These are phyloP conservation scores for Phycomyces nitens DNA, from an alignment of 192 early-diverging fungal genomes.

Conservation along the genomic window DNA sequence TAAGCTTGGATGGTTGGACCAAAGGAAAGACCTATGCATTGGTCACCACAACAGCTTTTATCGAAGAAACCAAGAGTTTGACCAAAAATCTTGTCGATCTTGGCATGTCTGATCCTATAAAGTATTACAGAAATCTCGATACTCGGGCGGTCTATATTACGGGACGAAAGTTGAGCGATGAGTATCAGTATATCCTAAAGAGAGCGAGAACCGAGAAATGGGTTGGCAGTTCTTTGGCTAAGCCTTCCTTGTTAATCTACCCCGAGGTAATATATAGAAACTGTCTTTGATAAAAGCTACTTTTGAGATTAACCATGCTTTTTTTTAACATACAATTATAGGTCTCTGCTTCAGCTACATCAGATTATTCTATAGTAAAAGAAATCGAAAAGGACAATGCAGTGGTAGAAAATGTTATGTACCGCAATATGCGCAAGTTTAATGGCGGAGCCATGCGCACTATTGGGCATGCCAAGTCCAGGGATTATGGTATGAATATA, in stretches of 20 bases:
- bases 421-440: too few relatives aligned
- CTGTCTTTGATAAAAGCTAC: background rate
- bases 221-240: conserved; percentile 38
- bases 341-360: background rate
- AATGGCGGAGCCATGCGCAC: too few relatives aligned
- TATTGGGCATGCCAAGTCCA: too few relatives aligned
- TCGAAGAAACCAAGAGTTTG: background rate
- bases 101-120: background rate
- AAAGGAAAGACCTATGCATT: conserved; percentile 1
- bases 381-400: background rate
- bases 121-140: background rate
- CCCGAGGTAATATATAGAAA: conserved; percentile 33
- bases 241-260: conserved; percentile 41
- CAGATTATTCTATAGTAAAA: background rate
- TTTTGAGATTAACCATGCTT: too few relatives aligned
- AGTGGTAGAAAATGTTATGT: too few relatives aligned
- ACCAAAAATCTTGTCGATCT: background rate
- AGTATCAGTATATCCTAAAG: conserved; percentile 52
- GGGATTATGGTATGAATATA: too few relatives aligned
- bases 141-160: conserved; percentile 21
- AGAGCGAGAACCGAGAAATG: conserved; percentile 38
- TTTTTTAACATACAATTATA: too few relatives aligned
- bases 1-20: background rate
- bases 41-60: conserved; percentile 7
- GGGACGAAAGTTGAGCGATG: conserved; percentile 41